phyloP scores from a whole-genome alignment of 139 green algal species.

The Haematococcus sp. region DNA sequence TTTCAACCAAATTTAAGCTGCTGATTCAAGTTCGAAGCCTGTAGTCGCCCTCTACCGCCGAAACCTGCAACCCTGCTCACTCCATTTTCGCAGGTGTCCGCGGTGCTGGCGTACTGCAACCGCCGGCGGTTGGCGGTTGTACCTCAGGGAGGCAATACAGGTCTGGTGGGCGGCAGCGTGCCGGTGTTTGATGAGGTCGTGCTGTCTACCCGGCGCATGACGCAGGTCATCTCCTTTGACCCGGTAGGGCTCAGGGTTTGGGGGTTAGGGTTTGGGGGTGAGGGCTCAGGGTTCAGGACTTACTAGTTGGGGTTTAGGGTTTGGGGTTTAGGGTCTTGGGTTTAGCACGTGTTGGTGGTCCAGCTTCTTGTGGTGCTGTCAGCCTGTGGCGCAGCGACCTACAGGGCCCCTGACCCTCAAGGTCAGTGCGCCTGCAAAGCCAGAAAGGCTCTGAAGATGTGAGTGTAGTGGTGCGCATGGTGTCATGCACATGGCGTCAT shows the following conservation, averaged over 20 bases:
- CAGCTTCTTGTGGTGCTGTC: background rate
- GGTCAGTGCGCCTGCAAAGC: no score
- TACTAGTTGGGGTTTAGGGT: no score
- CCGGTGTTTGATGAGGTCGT: slow-evolving; percentile 92
- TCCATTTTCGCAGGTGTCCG: slow-evolving; percentile 57
- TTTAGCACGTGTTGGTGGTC: background rate
- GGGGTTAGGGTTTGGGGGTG: background rate
- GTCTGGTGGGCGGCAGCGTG: slow-evolving; percentile 88
- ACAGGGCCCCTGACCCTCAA: no score
- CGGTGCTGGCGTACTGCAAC: slow-evolving; percentile 77
- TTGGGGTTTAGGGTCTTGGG: background rate
- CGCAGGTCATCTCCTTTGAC: slow-evolving; percentile 68
- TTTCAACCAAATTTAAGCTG: no score
- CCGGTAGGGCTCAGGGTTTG: slow-evolving; percentile 24
- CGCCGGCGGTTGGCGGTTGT: slow-evolving; percentile 79
- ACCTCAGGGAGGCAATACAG: slow-evolving; percentile 88
- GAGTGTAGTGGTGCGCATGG: no score
- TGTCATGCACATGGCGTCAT: no score
- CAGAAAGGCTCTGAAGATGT: no score
- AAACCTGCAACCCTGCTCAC: background rate
- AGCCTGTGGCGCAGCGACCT: no score
- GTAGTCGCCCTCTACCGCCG: no score
- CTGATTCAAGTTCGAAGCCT: no score
- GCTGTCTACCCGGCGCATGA: slow-evolving; percentile 66
- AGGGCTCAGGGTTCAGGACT: no score